Conservation (phyloP, 2,329 filamentous ascomycete genomes). For the Sporothrix pseudoabietina region DNA sequence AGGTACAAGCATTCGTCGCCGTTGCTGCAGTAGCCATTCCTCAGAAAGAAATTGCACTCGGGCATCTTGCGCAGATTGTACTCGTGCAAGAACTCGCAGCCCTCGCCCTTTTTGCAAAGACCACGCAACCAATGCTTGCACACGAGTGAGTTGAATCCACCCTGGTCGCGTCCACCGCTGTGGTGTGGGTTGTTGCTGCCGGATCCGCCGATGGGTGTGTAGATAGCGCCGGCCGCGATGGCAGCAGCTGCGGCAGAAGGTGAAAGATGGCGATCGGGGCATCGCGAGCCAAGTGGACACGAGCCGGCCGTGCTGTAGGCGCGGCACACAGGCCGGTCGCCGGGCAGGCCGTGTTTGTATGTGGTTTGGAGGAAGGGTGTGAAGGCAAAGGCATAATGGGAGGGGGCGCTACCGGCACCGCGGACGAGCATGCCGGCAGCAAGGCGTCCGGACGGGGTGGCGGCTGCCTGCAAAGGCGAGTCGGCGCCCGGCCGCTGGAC, state of each 20-base stretch:
- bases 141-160: constrained; percentile 77
- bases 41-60: constrained; percentile 94
- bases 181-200: constrained; percentile 37
- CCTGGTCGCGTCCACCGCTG: constrained; percentile 29
- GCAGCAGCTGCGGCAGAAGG: constrained; percentile 35
- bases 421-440: constrained; percentile 59
- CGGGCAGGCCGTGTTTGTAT: constrained; percentile 80
- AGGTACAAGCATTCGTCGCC: constrained; percentile 95
- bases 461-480: constrained; percentile 24
- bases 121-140: constrained; percentile 99
- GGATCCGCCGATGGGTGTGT: constrained; percentile 38
- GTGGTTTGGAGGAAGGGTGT: constrained; percentile 79
- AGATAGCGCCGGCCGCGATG: constrained; percentile 38
- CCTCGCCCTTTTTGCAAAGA: constrained; percentile 94
- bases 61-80: constrained; percentile 98
- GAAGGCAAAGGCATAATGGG: constrained; percentile 75
- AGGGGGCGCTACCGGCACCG: constrained; percentile 42
- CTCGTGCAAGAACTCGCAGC: constrained; percentile 97
- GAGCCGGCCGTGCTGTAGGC: constrained; percentile 72
- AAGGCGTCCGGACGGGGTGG: constrained; percentile 40
- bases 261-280: constrained; percentile 76
- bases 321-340: constrained; percentile 79
- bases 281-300: constrained; percentile 81
- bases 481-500: not conserved
- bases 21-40: constrained; percentile 93